phyloP scores from a whole-genome alignment of 2,329 filamentous ascomycete genomes.

The Aspergillus quadrilineatus region DNA sequence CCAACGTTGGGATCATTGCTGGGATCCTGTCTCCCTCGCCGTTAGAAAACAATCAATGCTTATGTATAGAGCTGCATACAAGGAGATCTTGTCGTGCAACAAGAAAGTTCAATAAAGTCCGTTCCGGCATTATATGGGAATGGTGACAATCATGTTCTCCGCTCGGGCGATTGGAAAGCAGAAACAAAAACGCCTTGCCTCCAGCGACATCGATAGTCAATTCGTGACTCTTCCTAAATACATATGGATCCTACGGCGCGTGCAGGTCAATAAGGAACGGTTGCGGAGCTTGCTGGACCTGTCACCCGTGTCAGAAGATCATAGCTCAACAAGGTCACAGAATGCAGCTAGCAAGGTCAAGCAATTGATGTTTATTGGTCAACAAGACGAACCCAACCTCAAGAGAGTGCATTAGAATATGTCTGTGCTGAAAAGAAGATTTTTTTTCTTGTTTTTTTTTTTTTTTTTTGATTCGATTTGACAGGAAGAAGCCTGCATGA shows the following conservation, averaged over 20 bases:
- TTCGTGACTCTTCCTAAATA: background rate
- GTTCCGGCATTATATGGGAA: constrained; percentile 3
- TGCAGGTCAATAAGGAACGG: background rate
- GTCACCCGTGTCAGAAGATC: constrained; percentile 22
- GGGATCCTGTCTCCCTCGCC: constrained; percentile 29
- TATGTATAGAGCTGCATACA: constrained; percentile 9
- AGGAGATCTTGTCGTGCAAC: constrained; percentile 12
- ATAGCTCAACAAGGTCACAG: constrained; percentile 9
- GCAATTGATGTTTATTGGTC: constrained; percentile 10
- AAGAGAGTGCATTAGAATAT: background rate
- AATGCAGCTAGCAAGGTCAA: constrained; percentile 18
- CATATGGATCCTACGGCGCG: constrained; percentile 6
- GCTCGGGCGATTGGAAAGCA: background rate
- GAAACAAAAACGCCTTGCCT: background rate
- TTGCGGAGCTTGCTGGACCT: constrained; percentile 25
- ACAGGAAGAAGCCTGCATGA: background rate
- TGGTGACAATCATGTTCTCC: background rate
- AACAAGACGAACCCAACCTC: background rate
- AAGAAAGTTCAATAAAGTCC: constrained; percentile 4
- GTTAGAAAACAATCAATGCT: background rate
- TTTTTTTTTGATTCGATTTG: background rate
- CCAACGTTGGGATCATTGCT: constrained; percentile 44
- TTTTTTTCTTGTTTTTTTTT: background rate
- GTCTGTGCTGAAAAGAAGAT: background rate
- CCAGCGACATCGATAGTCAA: background rate